Evolutionary conservation across 1,284 basidiomycete species (phyloP), one percentile per base, ranked within the genome.

Genomic region (Kwoniella shivajii): DNA sequence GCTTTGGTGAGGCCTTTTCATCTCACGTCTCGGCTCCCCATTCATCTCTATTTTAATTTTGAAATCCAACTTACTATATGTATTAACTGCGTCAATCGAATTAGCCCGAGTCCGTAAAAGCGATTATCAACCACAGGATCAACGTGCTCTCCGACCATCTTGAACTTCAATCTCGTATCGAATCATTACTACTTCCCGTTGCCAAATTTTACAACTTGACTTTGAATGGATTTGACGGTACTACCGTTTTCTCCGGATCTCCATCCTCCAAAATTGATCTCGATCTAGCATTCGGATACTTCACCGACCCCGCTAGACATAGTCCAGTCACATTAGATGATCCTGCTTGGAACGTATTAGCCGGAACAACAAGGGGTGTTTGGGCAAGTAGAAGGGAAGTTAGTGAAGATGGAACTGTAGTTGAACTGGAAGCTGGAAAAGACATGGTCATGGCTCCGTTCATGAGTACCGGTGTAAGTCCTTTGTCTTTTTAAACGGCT

Each of bases 91-190:
- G 9, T 20, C 16, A 26, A 16, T 13, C 4, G 27, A 11, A 24
- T 10, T 34, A 65, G 50, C 73, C 73, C 29, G 73, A 75, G 56
- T 49, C 55, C 1, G 66, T 71, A 10, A 56, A 38, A 26, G 71
- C 71, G 7, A 61, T 69, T 7, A 57, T 72, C 60, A 71, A 75
- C 53, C 69, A 73, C 54, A 61, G 73, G 31, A 65, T 75, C 61
- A 66, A 66, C 54, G 60, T 67, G 24, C 63, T 60, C 33, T 71
- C 68, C 13, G 65, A 69, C 45, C 60, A 61, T 50, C 30, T 42
- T 13, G 65, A 70, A 37, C 60, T 73, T 3, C 63, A 69, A 47
- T 52, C 59, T 4, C 57, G 64, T 6, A 63, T 64, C 48, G 59
- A 64, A 27, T 29, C 56, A 6, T 50, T 65, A 26, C 54, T 75